Evolutionary conservation across 2,329 filamentous ascomycete species (phyloP), one percentile per base, ranked within the genome.

Genomic region (Arachnopeziza araneosa): DNA sequence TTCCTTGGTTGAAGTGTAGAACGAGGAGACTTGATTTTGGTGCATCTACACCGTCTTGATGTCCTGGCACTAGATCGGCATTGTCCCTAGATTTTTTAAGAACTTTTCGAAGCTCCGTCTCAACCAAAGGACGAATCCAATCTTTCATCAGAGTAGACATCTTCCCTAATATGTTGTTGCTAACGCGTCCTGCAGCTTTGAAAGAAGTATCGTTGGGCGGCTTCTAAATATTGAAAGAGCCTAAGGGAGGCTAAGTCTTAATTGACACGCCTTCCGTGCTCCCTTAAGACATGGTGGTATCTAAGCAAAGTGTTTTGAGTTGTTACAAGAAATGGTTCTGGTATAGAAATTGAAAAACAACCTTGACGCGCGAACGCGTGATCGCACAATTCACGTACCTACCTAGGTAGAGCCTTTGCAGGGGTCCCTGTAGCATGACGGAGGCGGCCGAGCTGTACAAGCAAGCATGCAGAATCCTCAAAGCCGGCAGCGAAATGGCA

Each of bases 71-170:
- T n/a, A n/a, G n/a, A n/a, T 22, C 19, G 24, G 53, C 54, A 14
- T 57, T 50, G 1, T 36, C 21, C n/a, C 56, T 36, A 4, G 60
- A 50, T 21, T 26, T 48, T 17, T 57, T 30, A 17, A 59, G 55
- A 19, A 61, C 55, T 24, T 24, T 44, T 49, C 14, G 14, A 19
- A 66, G 55, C 56, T 64, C 62, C 23, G 55, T 55, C 44, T 55
- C 49, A 1, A 53, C 57, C 14, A 55, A 7, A 2, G 24, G 52
- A 32, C 49, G 32, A 55, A 66, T 62, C 64, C 64, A 66, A 26
- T 60, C 26, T 24, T 36, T 50, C 59, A 64, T 52, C 7, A 56
- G 23, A 21, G 54, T 23, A 26, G 64, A 50, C 64, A 66, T 66
- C 10, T 52, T 54, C 32, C 12, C 32, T 32, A 4, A 52, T 12